These are phyloP conservation scores for Borovskyia barvae DNA, from an alignment of 208 protist species.

Conservation along the genomic window DNA sequence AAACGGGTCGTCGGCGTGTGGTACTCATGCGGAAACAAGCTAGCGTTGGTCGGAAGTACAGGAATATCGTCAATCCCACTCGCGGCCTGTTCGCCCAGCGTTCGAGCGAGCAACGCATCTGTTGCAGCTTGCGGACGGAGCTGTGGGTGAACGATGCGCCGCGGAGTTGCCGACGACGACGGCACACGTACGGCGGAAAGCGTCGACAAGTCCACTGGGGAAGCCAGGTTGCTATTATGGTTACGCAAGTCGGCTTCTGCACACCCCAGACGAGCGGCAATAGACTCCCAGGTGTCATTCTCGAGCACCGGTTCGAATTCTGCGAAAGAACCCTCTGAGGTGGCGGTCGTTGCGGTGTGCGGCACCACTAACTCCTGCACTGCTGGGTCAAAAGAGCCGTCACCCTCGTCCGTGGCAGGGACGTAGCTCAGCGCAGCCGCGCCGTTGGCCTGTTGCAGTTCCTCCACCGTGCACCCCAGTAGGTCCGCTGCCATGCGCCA, in stretches of 20 bases:
- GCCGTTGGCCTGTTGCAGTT: slow-evolving; percentile 81
- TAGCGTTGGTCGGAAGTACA: slow-evolving; percentile 57
- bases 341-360: slow-evolving; percentile 39
- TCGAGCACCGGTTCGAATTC: slow-evolving; percentile 51
- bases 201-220: slow-evolving; percentile 1
- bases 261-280: slow-evolving; percentile 58
- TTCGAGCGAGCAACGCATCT: slow-evolving; percentile 59
- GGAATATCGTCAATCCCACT: slow-evolving; percentile 40
- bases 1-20: slow-evolving; percentile 78
- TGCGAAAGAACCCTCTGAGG: slow-evolving; percentile 46
- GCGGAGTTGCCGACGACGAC: slow-evolving; percentile 28
- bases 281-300: slow-evolving; percentile 50
- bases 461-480: slow-evolving; percentile 78
- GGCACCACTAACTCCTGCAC: slow-evolving; percentile 67
- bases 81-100: slow-evolving; percentile 49
- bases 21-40: slow-evolving; percentile 83
- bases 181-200: slow-evolving; percentile 47
- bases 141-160: slow-evolving; percentile 69
- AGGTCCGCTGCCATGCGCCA: slow-evolving; percentile 72
- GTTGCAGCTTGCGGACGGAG: slow-evolving; percentile 62
- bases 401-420: slow-evolving; percentile 20
- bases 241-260: slow-evolving; percentile 37
- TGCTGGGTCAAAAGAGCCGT: slow-evolving; percentile 48
- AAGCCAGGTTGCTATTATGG: slow-evolving; percentile 35
- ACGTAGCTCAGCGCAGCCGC: slow-evolving; percentile 58